Evolutionary conservation across 108 stramenopile species (phyloP).

Genomic region (Mayamaea pseudoterrestris): DNA sequence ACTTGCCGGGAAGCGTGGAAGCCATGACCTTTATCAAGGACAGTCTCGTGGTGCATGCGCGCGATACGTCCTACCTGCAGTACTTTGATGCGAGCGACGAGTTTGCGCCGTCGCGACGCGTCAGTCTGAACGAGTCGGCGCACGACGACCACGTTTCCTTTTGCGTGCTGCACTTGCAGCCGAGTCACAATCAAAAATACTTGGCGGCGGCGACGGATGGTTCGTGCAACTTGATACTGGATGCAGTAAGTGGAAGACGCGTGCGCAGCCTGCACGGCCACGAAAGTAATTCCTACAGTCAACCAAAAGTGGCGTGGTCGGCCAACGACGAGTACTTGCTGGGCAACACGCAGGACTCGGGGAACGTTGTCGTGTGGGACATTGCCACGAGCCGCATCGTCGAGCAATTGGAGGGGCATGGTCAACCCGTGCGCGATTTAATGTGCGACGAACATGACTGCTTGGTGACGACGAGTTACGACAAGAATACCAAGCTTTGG

Average conservation of each 20-base stretch:
- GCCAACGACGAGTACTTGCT: conserved; percentile 59
- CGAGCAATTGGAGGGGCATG: conserved; percentile 49
- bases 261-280: conserved; percentile 78
- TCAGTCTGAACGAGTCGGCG: conserved; percentile 52
- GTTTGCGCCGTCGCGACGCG: conserved; percentile 32
- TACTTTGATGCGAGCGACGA: conserved; percentile 53
- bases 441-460: too few species aligned
- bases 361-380: conserved; percentile 66
- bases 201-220: conserved; percentile 68
- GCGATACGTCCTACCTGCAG: conserved; percentile 47
- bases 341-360: conserved; percentile 69
- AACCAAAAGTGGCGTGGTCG: conserved; percentile 75
- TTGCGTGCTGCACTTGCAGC: conserved; percentile 54
- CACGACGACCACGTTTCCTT: conserved; percentile 80
- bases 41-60: conserved; percentile 56
- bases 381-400: conserved; percentile 60
- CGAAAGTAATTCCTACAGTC: conserved; percentile 57
- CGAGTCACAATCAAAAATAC: conserved; percentile 45
- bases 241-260: conserved; percentile 31
- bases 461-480: too few species aligned
- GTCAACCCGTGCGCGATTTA: conserved; percentile 45
- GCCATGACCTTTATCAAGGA: conserved; percentile 55
- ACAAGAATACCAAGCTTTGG: too few species aligned
- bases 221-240: conserved; percentile 71
- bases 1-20: conserved; percentile 54